Evolutionary conservation across 1,139 yeast species (phyloP), one percentile per base, ranked within the genome.

Genomic region (Taphrina communis): DNA sequence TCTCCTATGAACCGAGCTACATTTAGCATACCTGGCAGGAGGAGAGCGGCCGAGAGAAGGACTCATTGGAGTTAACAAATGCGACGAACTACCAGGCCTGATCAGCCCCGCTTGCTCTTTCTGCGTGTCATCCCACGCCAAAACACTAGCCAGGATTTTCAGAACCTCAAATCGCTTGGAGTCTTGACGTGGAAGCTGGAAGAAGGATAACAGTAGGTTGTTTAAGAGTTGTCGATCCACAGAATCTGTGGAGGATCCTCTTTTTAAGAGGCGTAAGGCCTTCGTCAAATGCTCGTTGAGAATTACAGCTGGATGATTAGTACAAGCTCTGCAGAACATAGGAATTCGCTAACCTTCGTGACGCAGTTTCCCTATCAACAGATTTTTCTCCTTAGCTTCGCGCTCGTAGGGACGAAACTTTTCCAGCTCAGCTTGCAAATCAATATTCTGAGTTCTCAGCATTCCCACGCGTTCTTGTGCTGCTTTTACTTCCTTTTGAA

Each of bases 251-350:
- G 67, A 57, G 67, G 89, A 84, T 65, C 84, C 87, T 74, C 88
- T 87, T 75, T 92, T 92, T 70, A 94, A 86, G 78, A 93, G 81
- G 19, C 92, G 86, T 70, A 95, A 80, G 1, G 98, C 96, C 76
- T 94, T 93, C 19, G 97, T 92, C 70, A 94, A 80, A 79, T 94
- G 99, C 76, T 94, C 99, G 77, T 94, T 94, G 69, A 93, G 80
- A 42, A 91, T 90, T n/a, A 94, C 94, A 1, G 97, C 67, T 58
- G 17, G 25, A 2, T 2, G 2, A 6, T 56, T 17, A 41, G 50
- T 25, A 38, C 5, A 12, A n/a, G 50, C 46, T 35, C 21, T 8
- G 11, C 36, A 17, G 19, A 9, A 17, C 7, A 39, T 7, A 12
- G 9, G 7, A 1, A 12, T 6, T 7, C 4, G 39, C 60, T 7